A percentile compares a stretch with the other conserved stretches of the same genome.
phyloP scores from a whole-genome alignment of 2,329 filamentous ascomycete genomes.

The Exophiala calicioides region DNA sequence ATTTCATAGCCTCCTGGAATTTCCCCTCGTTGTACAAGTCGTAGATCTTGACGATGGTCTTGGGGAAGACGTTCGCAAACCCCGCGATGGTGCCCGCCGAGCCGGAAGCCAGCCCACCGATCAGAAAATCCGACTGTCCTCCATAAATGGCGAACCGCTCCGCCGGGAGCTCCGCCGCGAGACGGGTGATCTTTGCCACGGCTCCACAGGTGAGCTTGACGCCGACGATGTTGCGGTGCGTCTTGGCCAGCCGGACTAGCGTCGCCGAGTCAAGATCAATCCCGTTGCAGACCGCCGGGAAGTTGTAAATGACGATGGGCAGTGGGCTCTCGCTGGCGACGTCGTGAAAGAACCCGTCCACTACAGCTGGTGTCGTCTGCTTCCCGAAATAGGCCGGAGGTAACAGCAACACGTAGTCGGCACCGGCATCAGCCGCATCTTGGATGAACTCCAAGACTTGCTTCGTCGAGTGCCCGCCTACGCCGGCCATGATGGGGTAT shows the following conservation, averaged over 20 bases:
- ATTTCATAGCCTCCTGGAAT: constrained; percentile 56
- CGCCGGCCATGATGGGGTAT: constrained; percentile 63
- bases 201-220: constrained; percentile 66
- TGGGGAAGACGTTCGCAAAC: constrained; percentile 35
- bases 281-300: constrained; percentile 67
- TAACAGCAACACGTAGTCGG: constrained; percentile 62
- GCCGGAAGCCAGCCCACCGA: constrained; percentile 32
- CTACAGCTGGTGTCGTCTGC: constrained; percentile 57
- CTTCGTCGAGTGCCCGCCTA: constrained; percentile 63
- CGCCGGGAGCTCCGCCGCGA: constrained; percentile 53
- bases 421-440: constrained; percentile 62
- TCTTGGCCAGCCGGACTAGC: constrained; percentile 55
- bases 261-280: constrained; percentile 67
- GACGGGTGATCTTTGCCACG: constrained; percentile 60
- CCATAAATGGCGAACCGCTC: constrained; percentile 67
- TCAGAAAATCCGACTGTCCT: constrained; percentile 61
- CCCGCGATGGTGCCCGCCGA: constrained; percentile 37
- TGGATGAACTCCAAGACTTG: constrained; percentile 61
- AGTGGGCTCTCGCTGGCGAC: constrained; percentile 54
- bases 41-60: constrained; percentile 60
- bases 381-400: constrained; percentile 67
- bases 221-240: constrained; percentile 59
- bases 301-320: constrained; percentile 67
- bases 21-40: constrained; percentile 60
- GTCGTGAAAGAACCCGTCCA: constrained; percentile 61